A percentile compares a stretch with the other conserved stretches of the same genome.
Conservation (phyloP, 352 stramenopile genomes). For the Phytophthora idaei region DNA sequence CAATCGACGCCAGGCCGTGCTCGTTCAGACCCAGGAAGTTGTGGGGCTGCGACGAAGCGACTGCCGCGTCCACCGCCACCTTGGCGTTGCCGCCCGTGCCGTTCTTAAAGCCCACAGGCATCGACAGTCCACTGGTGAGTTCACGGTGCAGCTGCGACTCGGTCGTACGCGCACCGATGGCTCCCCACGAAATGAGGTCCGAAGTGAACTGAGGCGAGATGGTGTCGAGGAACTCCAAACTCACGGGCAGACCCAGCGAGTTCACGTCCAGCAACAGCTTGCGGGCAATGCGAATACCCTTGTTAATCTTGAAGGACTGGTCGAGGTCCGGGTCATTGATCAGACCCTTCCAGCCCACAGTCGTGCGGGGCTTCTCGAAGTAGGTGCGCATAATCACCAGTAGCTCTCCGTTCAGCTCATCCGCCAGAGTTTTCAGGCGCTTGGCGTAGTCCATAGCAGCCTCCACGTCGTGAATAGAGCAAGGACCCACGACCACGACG, state of each 20-base stretch:
- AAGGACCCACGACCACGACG: conserved; percentile 78
- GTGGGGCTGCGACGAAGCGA: conserved; percentile 74
- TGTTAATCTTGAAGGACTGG: conserved; percentile 90
- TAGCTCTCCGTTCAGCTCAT: conserved; percentile 66
- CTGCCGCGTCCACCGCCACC: conserved; percentile 78
- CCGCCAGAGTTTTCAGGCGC: conserved; percentile 58
- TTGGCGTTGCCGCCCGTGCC: conserved; percentile 81
- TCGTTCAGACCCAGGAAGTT: conserved; percentile 86
- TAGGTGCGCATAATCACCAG: conserved; percentile 89
- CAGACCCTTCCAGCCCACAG: conserved; percentile 84
- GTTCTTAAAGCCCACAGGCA: conserved; percentile 89
- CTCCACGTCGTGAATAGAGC: conserved; percentile 82
- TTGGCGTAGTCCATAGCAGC: conserved; percentile 80
- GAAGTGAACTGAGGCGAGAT: conserved; percentile 85
- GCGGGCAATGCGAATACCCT: conserved; percentile 81
- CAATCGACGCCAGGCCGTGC: conserved; percentile 82
- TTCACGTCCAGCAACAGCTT: conserved; percentile 89
- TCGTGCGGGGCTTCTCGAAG: conserved; percentile 89
- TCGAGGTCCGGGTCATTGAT: conserved; percentile 88
- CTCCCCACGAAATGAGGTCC: conserved; percentile 82
- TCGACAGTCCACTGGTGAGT: conserved; percentile 79
- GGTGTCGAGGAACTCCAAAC: conserved; percentile 83
- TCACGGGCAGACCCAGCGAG: conserved; percentile 72
- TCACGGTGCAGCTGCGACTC: conserved; percentile 86
- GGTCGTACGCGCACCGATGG: conserved; percentile 84